Conservation (phyloP, 306 rosid genomes). For the Calophaca sinica region DNA sequence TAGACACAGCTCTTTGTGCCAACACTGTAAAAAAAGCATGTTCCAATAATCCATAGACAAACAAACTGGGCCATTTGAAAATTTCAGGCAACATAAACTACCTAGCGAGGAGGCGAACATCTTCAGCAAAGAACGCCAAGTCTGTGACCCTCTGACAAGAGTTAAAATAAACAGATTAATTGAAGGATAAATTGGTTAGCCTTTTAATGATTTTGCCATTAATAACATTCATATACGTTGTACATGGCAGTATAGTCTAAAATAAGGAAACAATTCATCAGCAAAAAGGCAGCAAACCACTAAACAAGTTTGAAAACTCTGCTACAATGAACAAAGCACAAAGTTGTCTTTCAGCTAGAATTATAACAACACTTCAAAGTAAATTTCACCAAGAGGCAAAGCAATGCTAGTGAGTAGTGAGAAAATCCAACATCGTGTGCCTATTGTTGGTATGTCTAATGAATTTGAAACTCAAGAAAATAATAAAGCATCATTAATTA, state of each 20-base stretch:
- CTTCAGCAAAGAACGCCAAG: slow-evolving; percentile 73
- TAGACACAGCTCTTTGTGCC: slow-evolving; percentile 85
- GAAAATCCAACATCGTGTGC: background rate
- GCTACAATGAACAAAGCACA: slow-evolving; percentile 30
- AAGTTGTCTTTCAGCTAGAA: slow-evolving; percentile 29
- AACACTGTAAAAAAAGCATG: slow-evolving; percentile 70
- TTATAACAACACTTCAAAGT: slow-evolving; percentile 18
- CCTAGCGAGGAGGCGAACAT: no score
- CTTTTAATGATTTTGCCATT: background rate
- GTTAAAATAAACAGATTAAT: slow-evolving; percentile 40
- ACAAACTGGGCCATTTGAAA: background rate
- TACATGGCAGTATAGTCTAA: background rate
- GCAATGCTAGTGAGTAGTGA: background rate
- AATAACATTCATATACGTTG: background rate
- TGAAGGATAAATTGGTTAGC: slow-evolving; percentile 5
- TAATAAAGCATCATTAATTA: slow-evolving; percentile 3
- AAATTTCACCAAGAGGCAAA: slow-evolving; percentile 35
- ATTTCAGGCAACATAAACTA: no score
- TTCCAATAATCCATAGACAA: slow-evolving; percentile 42
- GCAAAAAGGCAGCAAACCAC: slow-evolving; percentile 17
- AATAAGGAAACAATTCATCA: background rate
- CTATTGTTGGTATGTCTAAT: slow-evolving; percentile 28
- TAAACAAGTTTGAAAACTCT: background rate
- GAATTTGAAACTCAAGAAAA: slow-evolving; percentile 30
- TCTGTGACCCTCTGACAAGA: slow-evolving; percentile 93